Evolutionary conservation across 345 rosid genomes (phyloP), one percentile per base, ranked within the genome.

Genomic region (Boechera stricta): DNA sequence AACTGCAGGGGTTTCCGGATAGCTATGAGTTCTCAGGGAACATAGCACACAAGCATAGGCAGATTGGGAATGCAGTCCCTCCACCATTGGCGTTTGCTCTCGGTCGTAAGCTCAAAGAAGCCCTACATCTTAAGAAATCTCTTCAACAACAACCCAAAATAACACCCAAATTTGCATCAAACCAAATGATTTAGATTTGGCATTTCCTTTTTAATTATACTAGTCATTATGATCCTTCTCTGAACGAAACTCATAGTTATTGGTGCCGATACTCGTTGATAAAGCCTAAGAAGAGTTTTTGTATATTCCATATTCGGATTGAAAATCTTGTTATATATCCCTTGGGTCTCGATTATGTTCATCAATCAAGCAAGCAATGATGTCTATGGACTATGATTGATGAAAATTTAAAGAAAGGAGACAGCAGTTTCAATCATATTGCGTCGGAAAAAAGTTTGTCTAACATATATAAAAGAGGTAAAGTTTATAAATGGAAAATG

Each of bases 31-130:
- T 91, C 68, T 38, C 81, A 2, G 97, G 98, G 54, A 86, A 48
- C 69, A 87, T 87, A 53, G 81, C 44, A 35, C 83, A 87, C 82
- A 91, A 80, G 78, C 97, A 94, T 66, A 79, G 89, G 71, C 98
- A 94, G 81, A 89, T 91, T 12, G 98, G 98, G 44, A 94, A 94
- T 79, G 98, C 98, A 1, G 97, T 94, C 2, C 97, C 98, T 45
- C 97, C 98, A 31, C 87, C 92, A 3, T 77, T 94, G 82, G 97
- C 97, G 1, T 89, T 62, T 85, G 96, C 93, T 2, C 74, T 94
- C 16, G 98, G 96, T n/a, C 83, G 80, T 53, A 91, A 90, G 76
- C 91, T 94, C 42, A 91, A 87, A 84, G 91, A 94, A 82, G 98
- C 93, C 5, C 4, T 91, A 2, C 82, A 64, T 29, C 57, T 65